A percentile compares a stretch with the other conserved stretches of the same genome.
Conservation (phyloP, 2,329 filamentous ascomycete genomes). For the Tolypocladium amazonense region DNA sequence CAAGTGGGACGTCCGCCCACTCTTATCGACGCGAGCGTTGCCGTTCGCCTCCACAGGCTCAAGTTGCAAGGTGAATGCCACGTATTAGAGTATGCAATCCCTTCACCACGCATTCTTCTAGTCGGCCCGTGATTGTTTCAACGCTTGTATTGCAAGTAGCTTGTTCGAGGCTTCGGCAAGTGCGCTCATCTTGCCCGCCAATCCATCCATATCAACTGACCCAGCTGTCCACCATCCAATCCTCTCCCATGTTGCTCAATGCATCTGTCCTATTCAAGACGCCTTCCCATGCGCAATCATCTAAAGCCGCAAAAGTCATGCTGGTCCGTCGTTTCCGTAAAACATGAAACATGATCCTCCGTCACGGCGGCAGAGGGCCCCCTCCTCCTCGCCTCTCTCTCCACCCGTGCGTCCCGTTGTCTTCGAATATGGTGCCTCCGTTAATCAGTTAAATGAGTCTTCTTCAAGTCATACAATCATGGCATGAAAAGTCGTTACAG, state of each 20-base stretch:
- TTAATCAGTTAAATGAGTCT: slow-evolving; percentile 16
- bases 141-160: background rate
- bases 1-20: background rate
- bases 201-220: background rate
- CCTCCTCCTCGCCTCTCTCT: background rate
- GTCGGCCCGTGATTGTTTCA: too few relatives aligned
- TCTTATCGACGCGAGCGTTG: background rate
- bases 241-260: slow-evolving; percentile 7
- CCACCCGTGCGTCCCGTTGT: background rate
- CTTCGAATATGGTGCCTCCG: background rate
- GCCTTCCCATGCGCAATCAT: slow-evolving; percentile 9
- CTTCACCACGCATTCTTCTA: too few relatives aligned
- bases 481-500: slow-evolving; percentile 12
- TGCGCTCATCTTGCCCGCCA: background rate
- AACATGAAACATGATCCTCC: slow-evolving; percentile 18
- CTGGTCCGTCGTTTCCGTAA: slow-evolving; percentile 3
- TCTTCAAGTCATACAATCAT: slow-evolving; percentile 30
- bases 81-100: too few relatives aligned
- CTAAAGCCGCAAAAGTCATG: slow-evolving; percentile 8
- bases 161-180: slow-evolving; percentile 1
- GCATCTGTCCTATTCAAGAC: slow-evolving; percentile 5
- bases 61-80: background rate
- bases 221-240: slow-evolving; percentile 3
- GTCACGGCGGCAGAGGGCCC: background rate
- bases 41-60: background rate